These are phyloP conservation scores for Lathyrus oleraceus DNA, from an alignment of 306 rosid species.

Conservation along the genomic window DNA sequence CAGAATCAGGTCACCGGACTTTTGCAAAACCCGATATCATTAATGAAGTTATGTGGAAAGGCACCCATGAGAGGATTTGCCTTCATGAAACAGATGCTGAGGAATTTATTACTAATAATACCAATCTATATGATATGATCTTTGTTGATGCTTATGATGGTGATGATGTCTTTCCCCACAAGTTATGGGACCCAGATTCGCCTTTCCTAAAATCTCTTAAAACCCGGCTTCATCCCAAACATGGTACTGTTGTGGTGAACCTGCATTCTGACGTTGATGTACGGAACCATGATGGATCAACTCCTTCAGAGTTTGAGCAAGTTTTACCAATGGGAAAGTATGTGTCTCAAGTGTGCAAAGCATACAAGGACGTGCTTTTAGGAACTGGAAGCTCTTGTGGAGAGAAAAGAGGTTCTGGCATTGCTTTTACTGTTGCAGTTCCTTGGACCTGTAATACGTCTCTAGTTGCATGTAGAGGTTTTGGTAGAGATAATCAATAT, in stretches of 20 bases:
- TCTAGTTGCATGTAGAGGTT: constrained; percentile 81
- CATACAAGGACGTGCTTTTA: constrained; percentile 68
- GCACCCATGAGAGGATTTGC: constrained; percentile 76
- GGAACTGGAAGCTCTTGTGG: constrained; percentile 40
- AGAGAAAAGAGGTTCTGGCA: constrained; percentile 46
- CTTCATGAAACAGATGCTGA: constrained; percentile 87
- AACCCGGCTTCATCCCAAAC: constrained; percentile 70
- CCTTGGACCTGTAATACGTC: constrained; percentile 93
- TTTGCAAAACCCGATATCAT: constrained; percentile 48
- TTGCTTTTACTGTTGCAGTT: constrained; percentile 78
- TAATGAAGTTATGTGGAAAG: constrained; percentile 76
- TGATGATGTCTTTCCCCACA: constrained; percentile 81
- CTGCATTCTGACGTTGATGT: constrained; percentile 83
- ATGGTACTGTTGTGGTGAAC: constrained; percentile 91
- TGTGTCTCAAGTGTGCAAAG: constrained; percentile 57
- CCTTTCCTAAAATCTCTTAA: constrained; percentile 70
- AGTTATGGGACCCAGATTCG: constrained; percentile 68
- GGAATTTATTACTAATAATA: constrained; percentile 51
- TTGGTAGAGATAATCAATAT: constrained; percentile 36
- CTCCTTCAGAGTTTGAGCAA: constrained; percentile 51
- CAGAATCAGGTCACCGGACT: constrained; percentile 52
- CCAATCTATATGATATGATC: constrained; percentile 65
- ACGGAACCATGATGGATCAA: constrained; percentile 52
- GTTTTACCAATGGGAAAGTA: constrained; percentile 73
- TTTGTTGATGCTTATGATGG: constrained; percentile 93